Evolutionary conservation across 139 green algal species (phyloP).

Genomic region (Diplosphaera chodatii): DNA sequence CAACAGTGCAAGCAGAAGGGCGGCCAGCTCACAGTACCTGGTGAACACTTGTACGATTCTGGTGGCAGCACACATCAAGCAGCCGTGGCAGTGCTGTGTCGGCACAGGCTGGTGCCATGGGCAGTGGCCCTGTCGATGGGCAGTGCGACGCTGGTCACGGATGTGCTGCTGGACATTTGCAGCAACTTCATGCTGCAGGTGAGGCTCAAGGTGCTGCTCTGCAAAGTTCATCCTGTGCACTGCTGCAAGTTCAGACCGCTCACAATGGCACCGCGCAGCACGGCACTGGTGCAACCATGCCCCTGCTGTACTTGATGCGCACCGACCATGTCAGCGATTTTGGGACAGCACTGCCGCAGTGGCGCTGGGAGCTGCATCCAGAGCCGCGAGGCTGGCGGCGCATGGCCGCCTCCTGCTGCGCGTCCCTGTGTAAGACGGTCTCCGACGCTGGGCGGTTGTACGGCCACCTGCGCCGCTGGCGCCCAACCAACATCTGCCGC

Average conservation of each 20-base stretch:
- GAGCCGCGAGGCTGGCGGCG: background rate
- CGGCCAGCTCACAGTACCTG: too few species aligned
- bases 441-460: slow-evolving; percentile 31
- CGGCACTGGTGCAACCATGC: too few species aligned
- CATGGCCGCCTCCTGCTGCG: slow-evolving; percentile 4
- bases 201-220: too few species aligned
- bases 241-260: background rate
- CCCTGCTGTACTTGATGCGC: too few species aligned
- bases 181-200: slow-evolving; percentile 5
- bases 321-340: too few species aligned
- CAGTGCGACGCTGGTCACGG: background rate
- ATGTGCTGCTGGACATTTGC: background rate
- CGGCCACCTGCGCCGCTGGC: slow-evolving; percentile 7
- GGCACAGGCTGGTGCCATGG: too few species aligned
- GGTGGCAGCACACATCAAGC: too few species aligned
- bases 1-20: too few species aligned
- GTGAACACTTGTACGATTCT: too few species aligned
- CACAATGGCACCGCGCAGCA: background rate
- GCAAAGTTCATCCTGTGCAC: too few species aligned
- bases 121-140: background rate
- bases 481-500: background rate
- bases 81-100: too few species aligned
- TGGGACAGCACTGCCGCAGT: background rate
- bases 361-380: slow-evolving; percentile 1
- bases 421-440: slow-evolving; percentile 12